Evolutionary conservation across 2,329 filamentous ascomycete species (phyloP).

Genomic region (Cucurbitaria berberidis): DNA sequence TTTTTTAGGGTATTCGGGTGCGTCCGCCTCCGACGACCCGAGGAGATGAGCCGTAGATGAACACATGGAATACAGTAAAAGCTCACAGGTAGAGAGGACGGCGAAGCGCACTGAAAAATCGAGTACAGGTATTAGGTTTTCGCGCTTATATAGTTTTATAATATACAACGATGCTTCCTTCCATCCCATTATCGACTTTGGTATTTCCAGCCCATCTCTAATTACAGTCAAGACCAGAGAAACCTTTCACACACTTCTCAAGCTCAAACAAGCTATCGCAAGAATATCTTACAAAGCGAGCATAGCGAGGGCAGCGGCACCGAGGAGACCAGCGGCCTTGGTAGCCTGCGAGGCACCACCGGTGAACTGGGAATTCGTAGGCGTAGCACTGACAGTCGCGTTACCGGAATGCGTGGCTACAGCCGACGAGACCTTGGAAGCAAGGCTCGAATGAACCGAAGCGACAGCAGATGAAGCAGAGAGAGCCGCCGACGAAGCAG

Average conservation of each 20-base stretch:
- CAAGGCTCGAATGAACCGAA: conserved; percentile 13
- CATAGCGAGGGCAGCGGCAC: conserved; percentile 44
- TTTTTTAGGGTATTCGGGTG: neutral
- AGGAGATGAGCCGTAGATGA: neutral
- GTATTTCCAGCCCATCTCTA: neutral
- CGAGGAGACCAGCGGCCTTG: conserved; percentile 42
- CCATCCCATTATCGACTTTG: neutral
- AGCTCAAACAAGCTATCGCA: neutral
- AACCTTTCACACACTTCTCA: neutral
- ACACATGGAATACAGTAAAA: neutral
- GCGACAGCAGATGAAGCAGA: conserved; percentile 15
- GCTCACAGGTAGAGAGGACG: neutral
- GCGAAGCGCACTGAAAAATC: neutral
- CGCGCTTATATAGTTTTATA: neutral
- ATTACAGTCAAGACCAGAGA: conserved; percentile 3
- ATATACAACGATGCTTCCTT: neutral
- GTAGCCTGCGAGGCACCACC: conserved; percentile 43
- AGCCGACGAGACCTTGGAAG: conserved; percentile 15
- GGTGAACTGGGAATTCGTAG: conserved; percentile 37
- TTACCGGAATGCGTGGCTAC: conserved; percentile 12
- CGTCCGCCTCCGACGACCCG: neutral
- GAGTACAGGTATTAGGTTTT: neutral
- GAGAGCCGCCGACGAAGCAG: conserved; percentile 4
- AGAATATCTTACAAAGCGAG: conserved; percentile 41
- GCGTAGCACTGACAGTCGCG: conserved; percentile 9